Conservation (phyloP, 345 rosid species). For the Melastoma malabathricum region DNA sequence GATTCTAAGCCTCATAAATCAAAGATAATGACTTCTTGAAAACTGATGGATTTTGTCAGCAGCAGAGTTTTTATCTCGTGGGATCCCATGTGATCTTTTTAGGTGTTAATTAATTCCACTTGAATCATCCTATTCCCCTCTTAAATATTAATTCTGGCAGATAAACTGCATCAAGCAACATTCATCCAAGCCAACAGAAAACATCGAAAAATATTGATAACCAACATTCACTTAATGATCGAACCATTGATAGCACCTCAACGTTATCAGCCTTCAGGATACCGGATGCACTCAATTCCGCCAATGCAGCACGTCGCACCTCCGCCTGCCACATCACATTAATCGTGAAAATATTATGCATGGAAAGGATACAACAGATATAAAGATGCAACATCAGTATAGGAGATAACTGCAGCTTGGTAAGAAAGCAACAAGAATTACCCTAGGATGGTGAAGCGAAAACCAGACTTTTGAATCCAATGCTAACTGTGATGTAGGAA, state of each 20-base stretch:
- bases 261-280: constrained; percentile 27
- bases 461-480: constrained; percentile 78
- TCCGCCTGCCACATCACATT: constrained; percentile 47
- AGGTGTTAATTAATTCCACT: no score
- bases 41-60: no score
- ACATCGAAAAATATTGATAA: no score
- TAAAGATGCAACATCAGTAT: neutral
- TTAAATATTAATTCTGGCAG: no score
- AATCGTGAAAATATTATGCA: neutral
- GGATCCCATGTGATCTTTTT: no score
- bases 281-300: constrained; percentile 36
- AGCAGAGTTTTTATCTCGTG: no score
- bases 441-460: constrained; percentile 82
- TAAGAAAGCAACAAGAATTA: constrained; percentile 11
- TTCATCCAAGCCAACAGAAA: no score
- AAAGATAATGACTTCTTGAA: no score
- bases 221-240: no score
- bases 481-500: constrained; percentile 26
- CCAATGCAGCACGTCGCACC: constrained; percentile 57
- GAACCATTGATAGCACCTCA: constrained; percentile 50
- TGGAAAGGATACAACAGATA: neutral
- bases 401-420: neutral
- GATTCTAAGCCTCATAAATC: no score
- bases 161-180: no score
- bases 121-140: no score